Conservation (phyloP, 1,284 basidiomycete species). For the Boletus chippewaensis region DNA sequence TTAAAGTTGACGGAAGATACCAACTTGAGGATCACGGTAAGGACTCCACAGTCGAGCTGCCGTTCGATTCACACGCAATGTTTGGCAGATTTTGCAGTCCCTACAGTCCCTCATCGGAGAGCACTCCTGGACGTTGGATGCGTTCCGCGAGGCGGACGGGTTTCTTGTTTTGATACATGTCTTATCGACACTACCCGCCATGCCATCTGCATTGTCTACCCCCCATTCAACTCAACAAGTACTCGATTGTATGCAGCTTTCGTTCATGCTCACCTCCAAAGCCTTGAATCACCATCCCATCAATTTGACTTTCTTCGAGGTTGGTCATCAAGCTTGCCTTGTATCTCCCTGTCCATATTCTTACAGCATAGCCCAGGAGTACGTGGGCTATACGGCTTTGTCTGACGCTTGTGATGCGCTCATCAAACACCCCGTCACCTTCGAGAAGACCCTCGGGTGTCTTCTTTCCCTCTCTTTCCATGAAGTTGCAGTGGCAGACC, state of each 20-base stretch:
- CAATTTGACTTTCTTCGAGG: conserved; percentile 65
- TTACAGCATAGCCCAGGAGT: conserved; percentile 37
- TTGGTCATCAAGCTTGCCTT: conserved; percentile 31
- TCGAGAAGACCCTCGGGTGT: conserved; percentile 53
- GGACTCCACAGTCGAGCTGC: neutral
- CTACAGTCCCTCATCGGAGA: conserved; percentile 56
- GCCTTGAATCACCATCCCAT: conserved; percentile 49
- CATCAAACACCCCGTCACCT: conserved; percentile 40
- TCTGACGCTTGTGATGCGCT: conserved; percentile 49
- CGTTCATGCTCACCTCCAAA: conserved; percentile 58
- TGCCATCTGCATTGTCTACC: conserved; percentile 30
- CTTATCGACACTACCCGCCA: conserved; percentile 47
- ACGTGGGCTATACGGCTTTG: conserved; percentile 60
- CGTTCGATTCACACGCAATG: conserved; percentile 2
- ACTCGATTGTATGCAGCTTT: conserved; percentile 49
- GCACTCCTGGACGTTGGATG: conserved; percentile 58
- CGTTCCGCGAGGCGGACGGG: conserved; percentile 74
- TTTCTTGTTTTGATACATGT: conserved; percentile 67
- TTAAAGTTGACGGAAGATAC: conserved; percentile 21
- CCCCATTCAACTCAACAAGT: conserved; percentile 41
- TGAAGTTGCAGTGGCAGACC: conserved; percentile 50
- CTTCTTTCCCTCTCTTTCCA: conserved; percentile 57
- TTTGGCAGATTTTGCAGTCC: conserved; percentile 48
- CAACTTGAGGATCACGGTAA: conserved; percentile 23
- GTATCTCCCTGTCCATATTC: neutral